Conservation (phyloP, 2,329 filamentous ascomycete genomes). For the Acarospora socialis region DNA sequence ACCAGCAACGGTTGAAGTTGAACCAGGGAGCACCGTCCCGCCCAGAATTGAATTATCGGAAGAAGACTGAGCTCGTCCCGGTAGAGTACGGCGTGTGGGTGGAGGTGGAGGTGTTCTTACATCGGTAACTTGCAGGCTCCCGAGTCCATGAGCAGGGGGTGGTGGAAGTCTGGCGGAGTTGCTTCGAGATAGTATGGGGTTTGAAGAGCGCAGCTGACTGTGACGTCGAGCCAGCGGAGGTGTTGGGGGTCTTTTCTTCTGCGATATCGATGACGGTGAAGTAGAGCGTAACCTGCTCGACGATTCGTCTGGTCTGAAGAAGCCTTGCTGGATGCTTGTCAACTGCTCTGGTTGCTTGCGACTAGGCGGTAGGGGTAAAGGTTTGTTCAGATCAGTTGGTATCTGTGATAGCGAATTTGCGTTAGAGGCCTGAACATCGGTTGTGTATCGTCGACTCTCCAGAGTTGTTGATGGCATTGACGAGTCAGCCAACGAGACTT, state of each 20-base stretch:
- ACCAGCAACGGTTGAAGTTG: background rate
- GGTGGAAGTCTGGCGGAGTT: conserved; percentile 15
- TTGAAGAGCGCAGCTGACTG: conserved; percentile 28
- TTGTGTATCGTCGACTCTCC: conserved; percentile 17
- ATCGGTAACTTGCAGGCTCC: too few relatives aligned
- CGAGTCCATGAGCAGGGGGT: too few relatives aligned
- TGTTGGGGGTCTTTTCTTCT: conserved; percentile 31
- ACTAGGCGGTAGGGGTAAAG: conserved; percentile 42
- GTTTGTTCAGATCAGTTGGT: conserved; percentile 45
- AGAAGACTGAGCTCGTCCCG: conserved; percentile 5
- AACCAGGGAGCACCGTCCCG: background rate
- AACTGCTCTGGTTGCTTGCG: conserved; percentile 29
- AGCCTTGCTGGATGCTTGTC: conserved; percentile 10
- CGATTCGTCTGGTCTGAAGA: conserved; percentile 10
- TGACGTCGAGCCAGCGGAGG: conserved; percentile 35
- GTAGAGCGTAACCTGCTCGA: conserved; percentile 8
- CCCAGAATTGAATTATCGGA: conserved; percentile 12
- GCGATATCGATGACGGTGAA: conserved; percentile 14
- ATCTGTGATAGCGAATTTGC: too few relatives aligned
- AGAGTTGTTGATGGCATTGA: conserved; percentile 16
- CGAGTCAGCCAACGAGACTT: too few relatives aligned
- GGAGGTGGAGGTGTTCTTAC: conserved; percentile 21
- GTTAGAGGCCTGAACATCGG: too few relatives aligned
- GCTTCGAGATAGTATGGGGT: conserved; percentile 18
- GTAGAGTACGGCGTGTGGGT: conserved; percentile 20